A percentile compares a stretch with the other conserved stretches of the same genome.
Evolutionary conservation across 2,329 filamentous ascomycete species (phyloP).

Genomic region (Aureobasidium sp.): DNA sequence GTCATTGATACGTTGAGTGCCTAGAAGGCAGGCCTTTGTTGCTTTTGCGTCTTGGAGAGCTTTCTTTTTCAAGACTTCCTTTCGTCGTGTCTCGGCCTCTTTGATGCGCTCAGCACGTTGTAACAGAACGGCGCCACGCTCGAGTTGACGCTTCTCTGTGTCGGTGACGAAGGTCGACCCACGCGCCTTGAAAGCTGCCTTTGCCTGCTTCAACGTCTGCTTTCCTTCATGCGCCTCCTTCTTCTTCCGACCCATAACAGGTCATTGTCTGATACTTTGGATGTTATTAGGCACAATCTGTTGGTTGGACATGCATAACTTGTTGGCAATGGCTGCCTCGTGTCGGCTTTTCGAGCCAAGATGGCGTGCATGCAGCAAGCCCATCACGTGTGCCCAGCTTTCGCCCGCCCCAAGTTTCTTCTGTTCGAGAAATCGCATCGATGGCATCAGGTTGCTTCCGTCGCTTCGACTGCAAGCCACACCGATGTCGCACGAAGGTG

Average conservation of each 20-base stretch:
- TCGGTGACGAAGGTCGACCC: conserved; percentile 26
- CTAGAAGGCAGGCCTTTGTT: conserved; percentile 21
- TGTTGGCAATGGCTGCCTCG: not conserved
- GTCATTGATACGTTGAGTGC: conserved; percentile 28
- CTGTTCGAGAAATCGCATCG: not conserved
- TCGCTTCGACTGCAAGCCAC: conserved; percentile 5
- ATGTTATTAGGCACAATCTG: not conserved
- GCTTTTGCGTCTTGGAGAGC: conserved; percentile 19
- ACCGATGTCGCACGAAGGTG: not conserved
- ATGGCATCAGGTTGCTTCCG: not conserved
- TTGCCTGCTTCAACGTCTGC: conserved; percentile 32
- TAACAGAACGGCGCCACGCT: conserved; percentile 29
- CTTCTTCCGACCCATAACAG: conserved; percentile 13
- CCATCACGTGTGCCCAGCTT: not conserved
- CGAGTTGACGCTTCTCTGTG: conserved; percentile 28
- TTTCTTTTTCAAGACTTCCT: conserved; percentile 27
- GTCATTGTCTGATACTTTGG: not conserved
- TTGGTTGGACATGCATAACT: conserved; percentile 7
- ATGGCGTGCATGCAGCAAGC: not conserved
- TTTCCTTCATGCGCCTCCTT: conserved; percentile 15
- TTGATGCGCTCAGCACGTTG: conserved; percentile 28
- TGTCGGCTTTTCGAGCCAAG: not conserved
- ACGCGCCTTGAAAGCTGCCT: conserved; percentile 31
- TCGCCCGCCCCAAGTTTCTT: not conserved
- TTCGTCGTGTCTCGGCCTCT: conserved; percentile 28